Base-by-base conservation (phyloP, 2,329 filamentous ascomycete genomes). In the Aspergillus novoparasiticus region DNA sequence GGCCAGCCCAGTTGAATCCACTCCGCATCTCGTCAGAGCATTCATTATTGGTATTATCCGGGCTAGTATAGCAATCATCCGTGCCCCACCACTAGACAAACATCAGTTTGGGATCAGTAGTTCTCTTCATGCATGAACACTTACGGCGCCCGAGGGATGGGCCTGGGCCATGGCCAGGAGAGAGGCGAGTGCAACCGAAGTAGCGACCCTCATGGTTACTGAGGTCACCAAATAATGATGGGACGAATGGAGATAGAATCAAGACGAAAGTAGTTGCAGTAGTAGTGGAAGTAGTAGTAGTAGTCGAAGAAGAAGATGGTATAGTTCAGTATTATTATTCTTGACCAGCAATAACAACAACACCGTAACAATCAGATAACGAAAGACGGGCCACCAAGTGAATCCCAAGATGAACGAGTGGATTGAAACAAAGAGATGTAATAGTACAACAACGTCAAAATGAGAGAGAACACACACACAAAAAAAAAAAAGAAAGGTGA, bases 21-120 rank as follows among this genome's bases (percentile, higher is more conserved):
- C 73, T 69, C 66, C 85, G 79, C 81, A 96, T 91, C 68, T 88
- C 78, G n/a, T 85, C 76, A 63, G 85, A 87, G 80, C 94, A 97
- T 72, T 89, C 80, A 82, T 95, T 95, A 82, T 92, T 82, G 73
- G 85, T 87, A 84, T 91, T 93, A 63, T 81, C 80, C 14, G 93
- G 92, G 77, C 84, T 90, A 56, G 83, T 82, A 84, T 88, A 96
- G 64, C 83, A 77, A 55, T 78, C 72, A 60, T 83, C 81, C 66
- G 82, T 78, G 63, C 80, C 78, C 83, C 86, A 89, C 71, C 76
- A 75, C 72, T 78, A 67, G 6, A 57, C 32, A 61, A 16, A 26
- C 8, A 30, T 58, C 41, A 61, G 66, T 58, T 51, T 61, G 28
- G 39, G 45, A 23, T 32, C 26, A 36, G 19, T 21, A 56, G 23